phyloP scores from a whole-genome alignment of 768 basidiomycete genomes.

The Mycena venus region DNA sequence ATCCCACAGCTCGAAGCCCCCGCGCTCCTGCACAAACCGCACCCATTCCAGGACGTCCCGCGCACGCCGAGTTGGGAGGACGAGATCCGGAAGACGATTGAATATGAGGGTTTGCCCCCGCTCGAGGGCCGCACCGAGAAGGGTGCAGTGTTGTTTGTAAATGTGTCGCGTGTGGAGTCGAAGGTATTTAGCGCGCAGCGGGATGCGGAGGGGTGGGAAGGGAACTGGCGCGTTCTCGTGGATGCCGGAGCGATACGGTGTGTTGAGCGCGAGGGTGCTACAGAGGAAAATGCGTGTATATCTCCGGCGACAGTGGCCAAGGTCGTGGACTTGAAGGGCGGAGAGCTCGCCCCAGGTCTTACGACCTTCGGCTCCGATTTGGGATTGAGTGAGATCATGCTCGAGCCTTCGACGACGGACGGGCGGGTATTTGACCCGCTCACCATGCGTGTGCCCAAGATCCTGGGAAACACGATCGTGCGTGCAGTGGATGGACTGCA shows the following conservation, averaged over 20 bases:
- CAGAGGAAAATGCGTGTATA: background rate
- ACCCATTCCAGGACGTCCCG: slow-evolving; percentile 64
- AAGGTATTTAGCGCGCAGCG: background rate
- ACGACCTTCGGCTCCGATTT: slow-evolving; percentile 73
- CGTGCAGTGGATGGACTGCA: slow-evolving; percentile 76
- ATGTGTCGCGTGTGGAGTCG: background rate
- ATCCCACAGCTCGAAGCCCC: slow-evolving; percentile 69
- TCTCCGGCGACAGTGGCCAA: background rate
- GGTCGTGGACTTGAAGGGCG: slow-evolving; percentile 72
- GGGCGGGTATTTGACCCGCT: slow-evolving; percentile 71
- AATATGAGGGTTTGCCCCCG: slow-evolving; percentile 79
- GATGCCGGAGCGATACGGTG: too few relatives aligned
- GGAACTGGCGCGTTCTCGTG: background rate
- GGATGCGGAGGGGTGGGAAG: background rate
- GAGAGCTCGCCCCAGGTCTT: slow-evolving; percentile 72
- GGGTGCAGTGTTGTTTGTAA: background rate
- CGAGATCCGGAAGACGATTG: slow-evolving; percentile 69
- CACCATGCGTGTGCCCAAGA: slow-evolving; percentile 36
- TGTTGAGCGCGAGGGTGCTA: background rate
- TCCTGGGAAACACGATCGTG: slow-evolving; percentile 58
- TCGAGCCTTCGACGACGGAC: slow-evolving; percentile 76
- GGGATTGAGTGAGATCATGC: slow-evolving; percentile 75
- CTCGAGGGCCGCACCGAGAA: slow-evolving; percentile 45
- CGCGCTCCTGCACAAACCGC: slow-evolving; percentile 56
- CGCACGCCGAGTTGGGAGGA: slow-evolving; percentile 68